phyloP scores from a whole-genome alignment of 129 eudicot genomes.

The Flaveria robusta region DNA sequence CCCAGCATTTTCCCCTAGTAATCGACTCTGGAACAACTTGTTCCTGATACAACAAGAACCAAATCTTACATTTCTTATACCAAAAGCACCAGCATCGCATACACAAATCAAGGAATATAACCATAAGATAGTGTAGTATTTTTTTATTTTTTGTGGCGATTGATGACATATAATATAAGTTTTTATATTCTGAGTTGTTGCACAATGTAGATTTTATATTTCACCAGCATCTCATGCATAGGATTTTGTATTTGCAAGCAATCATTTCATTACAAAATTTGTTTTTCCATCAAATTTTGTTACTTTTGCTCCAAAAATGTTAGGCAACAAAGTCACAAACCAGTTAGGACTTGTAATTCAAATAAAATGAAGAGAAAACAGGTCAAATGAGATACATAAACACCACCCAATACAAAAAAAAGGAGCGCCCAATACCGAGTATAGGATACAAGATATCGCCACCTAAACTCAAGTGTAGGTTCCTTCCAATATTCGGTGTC shows the following conservation, averaged over 20 bases:
- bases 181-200: not conserved
- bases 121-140: not conserved
- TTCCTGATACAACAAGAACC: conserved; percentile 35
- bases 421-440: too few relatives aligned
- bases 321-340: too few relatives aligned
- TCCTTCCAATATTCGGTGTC: too few relatives aligned
- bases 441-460: too few relatives aligned
- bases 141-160: not conserved
- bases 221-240: not conserved
- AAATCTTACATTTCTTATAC: conserved; percentile 9
- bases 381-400: too few relatives aligned
- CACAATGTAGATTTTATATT: not conserved
- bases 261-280: not conserved
- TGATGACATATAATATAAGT: not conserved
- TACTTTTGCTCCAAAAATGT: not conserved
- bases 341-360: too few relatives aligned
- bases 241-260: not conserved
- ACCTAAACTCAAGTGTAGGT: too few relatives aligned
- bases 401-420: too few relatives aligned
- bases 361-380: too few relatives aligned
- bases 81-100: conserved; percentile 12
- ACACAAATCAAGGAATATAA: not conserved
- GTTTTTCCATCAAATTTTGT: not conserved
- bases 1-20: conserved; percentile 30
- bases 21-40: conserved; percentile 32